Evolutionary conservation across 73 alveolate genomes (phyloP).

Genomic region (Tetrahymena malaccensis): DNA sequence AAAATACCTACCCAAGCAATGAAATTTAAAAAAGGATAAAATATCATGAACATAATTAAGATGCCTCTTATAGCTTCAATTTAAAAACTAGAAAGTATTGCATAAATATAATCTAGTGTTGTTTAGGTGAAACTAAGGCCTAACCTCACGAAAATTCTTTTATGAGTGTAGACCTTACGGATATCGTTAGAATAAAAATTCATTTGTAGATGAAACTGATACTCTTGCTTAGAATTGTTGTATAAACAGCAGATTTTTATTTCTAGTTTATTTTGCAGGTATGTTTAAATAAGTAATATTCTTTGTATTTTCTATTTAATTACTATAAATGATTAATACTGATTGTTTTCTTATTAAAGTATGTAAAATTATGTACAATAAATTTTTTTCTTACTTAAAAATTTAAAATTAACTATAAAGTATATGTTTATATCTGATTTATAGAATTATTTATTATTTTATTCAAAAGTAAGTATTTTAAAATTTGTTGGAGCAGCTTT

Average conservation of each 20-base stretch:
- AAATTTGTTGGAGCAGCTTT: no score
- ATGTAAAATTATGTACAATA: no score
- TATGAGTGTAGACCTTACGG: background rate
- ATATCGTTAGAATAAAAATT: background rate
- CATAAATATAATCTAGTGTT: background rate
- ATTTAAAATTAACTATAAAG: no score
- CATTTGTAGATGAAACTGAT: background rate
- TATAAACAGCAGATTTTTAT: background rate
- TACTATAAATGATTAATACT: no score
- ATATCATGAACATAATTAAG: background rate
- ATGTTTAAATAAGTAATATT: no score
- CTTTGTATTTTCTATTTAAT: no score
- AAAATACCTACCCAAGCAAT: background rate
- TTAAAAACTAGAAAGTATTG: background rate
- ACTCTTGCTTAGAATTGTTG: background rate
- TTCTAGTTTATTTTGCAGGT: background rate
- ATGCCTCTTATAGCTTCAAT: background rate
- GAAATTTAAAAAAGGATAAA: background rate
- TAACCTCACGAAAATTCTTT: background rate
- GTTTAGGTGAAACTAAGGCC: background rate
- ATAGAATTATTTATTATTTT: no score
- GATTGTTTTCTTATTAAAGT: no score
- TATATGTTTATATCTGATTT: no score
- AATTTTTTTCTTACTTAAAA: no score
- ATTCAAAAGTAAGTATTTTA: no score